Conservation (phyloP, 2,329 filamentous ascomycete species). For the Cryphonectria nitschkei region DNA sequence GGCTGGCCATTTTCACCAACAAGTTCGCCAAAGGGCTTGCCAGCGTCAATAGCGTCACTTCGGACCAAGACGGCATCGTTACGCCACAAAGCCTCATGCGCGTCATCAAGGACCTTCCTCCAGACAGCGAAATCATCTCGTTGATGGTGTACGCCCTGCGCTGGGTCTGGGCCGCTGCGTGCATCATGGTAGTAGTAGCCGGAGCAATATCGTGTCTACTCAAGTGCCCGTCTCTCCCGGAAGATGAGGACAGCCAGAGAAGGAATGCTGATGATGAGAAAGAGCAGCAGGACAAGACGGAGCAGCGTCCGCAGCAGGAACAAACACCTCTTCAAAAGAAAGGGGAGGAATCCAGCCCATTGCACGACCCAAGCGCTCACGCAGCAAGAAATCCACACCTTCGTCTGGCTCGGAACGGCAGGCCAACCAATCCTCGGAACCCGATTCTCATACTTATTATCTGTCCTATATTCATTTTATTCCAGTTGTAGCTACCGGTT, state of each 20-base stretch:
- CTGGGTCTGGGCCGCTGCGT: slow-evolving; percentile 22
- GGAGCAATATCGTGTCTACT: neutral
- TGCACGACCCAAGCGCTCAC: neutral
- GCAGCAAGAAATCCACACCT: neutral
- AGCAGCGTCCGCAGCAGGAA: neutral
- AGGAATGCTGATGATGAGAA: slow-evolving; percentile 2
- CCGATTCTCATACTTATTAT: neutral
- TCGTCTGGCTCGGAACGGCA: neutral
- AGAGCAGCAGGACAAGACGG: neutral
- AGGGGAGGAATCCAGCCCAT: neutral
- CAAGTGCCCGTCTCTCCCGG: slow-evolving; percentile 13
- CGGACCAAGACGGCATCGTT: neutral
- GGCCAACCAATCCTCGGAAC: too few species aligned
- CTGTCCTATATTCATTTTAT: too few species aligned
- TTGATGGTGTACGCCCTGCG: slow-evolving; percentile 17
- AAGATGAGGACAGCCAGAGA: neutral
- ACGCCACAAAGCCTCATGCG: slow-evolving; percentile 21
- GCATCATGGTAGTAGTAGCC: slow-evolving; percentile 11
- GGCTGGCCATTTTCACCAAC: slow-evolving; percentile 25
- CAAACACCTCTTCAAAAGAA: too few species aligned
- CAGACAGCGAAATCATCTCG: slow-evolving; percentile 5
- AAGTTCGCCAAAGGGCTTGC: slow-evolving; percentile 11
- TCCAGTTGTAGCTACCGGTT: too few species aligned
- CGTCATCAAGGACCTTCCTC: slow-evolving; percentile 16
- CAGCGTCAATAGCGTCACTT: neutral